These are phyloP conservation scores for Uronychia setigera DNA, from an alignment of 73 alveolate species.

Conservation along the genomic window DNA sequence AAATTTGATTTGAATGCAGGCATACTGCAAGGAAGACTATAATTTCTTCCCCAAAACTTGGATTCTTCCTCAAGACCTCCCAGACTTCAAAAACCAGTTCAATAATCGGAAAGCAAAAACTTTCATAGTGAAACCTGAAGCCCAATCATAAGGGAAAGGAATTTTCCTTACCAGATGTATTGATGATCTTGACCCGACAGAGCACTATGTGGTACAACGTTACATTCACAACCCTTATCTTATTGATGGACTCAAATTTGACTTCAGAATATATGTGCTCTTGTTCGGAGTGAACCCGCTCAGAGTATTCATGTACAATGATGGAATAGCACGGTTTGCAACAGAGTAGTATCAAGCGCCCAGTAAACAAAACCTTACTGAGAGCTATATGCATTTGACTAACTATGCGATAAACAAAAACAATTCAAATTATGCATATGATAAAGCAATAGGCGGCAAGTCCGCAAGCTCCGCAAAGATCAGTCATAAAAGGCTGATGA, in stretches of 20 bases:
- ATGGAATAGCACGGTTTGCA: slow-evolving; percentile 92
- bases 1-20: slow-evolving; percentile 62
- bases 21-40: slow-evolving; percentile 51
- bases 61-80: slow-evolving; percentile 69
- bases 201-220: slow-evolving; percentile 87
- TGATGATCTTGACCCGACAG: slow-evolving; percentile 79
- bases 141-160: slow-evolving; percentile 43
- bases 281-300: slow-evolving; percentile 89
- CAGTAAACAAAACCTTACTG: slow-evolving; percentile 54
- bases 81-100: slow-evolving; percentile 5
- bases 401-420: slow-evolving; percentile 90
- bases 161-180: slow-evolving; percentile 17
- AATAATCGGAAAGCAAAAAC: slow-evolving; percentile 1
- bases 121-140: slow-evolving; percentile 50
- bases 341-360: slow-evolving; percentile 78
- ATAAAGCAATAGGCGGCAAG: too few species aligned
- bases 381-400: slow-evolving; percentile 86
- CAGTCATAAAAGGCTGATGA: too few species aligned
- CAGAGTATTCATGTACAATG: slow-evolving; percentile 85
- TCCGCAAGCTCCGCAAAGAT: too few species aligned
- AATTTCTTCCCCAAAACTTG: slow-evolving; percentile 73
- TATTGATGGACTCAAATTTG: slow-evolving; percentile 94
- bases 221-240: too few species aligned
- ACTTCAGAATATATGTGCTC: slow-evolving; percentile 87
- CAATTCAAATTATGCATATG: slow-evolving; percentile 68